Percentiles rank a stretch among this genome's conserved stretches.
These are phyloP conservation scores for Diospyros lotus DNA, from an alignment of 148 eudicot species.

Conservation along the genomic window DNA sequence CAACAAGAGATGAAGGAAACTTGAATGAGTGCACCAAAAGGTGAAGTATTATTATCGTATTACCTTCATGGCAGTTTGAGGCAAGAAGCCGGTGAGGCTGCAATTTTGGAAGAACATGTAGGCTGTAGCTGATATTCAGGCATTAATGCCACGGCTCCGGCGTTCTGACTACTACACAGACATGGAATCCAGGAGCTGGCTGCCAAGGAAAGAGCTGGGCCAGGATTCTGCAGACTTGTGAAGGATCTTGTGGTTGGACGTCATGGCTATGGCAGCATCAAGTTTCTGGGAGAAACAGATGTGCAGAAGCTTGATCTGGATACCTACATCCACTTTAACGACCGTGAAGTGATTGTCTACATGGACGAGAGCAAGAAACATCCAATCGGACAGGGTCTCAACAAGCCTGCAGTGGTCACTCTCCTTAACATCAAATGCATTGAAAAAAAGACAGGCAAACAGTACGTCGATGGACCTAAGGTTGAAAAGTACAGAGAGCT, in stretches of 20 bases:
- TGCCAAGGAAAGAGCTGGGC: conserved; percentile 37
- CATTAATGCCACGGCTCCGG: conserved; percentile 49
- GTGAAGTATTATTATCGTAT: too few species aligned
- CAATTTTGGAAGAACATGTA: conserved; percentile 7
- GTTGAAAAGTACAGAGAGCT: conserved; percentile 46
- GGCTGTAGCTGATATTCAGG: conserved; percentile 2
- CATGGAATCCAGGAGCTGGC: conserved; percentile 44
- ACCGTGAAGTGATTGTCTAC: conserved; percentile 54
- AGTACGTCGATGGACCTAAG: conserved; percentile 30
- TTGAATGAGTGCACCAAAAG: too few species aligned
- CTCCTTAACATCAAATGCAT: conserved; percentile 51
- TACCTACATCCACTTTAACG: conserved; percentile 38
- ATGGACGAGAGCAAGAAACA: conserved; percentile 49
- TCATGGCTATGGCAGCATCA: conserved; percentile 58
- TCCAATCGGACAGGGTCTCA: conserved; percentile 63
- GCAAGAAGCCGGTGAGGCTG: neutral
- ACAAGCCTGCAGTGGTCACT: conserved; percentile 67
- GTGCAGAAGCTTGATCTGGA: conserved; percentile 52
- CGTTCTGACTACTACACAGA: conserved; percentile 45
- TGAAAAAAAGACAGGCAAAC: conserved; percentile 45
- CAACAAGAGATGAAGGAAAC: too few species aligned
- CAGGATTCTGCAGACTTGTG: conserved; percentile 57
- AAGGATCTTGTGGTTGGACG: conserved; percentile 70
- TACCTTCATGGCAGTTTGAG: too few species aligned
- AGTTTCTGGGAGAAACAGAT: conserved; percentile 62